Percentiles rank a stretch among this genome's conserved stretches.
Conservation (phyloP, 2,329 filamentous ascomycete genomes). For the Basipetospora chlamydospora region DNA sequence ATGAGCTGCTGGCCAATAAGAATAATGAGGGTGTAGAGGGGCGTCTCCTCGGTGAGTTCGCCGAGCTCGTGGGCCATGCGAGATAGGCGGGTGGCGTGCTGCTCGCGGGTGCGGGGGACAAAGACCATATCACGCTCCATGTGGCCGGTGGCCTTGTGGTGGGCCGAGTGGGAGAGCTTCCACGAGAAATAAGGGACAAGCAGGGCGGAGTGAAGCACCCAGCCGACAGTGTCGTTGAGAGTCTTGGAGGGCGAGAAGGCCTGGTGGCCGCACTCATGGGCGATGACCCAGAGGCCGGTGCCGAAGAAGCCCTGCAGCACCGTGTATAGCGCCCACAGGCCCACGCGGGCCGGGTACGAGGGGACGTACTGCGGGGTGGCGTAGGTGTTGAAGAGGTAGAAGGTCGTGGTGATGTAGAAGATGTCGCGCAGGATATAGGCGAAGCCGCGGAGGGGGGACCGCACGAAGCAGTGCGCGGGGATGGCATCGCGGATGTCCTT, state of each 20-base stretch:
- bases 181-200: constrained; percentile 97
- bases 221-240: constrained; percentile 84
- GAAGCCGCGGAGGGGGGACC: constrained; percentile 62
- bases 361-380: constrained; percentile 75
- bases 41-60: constrained; percentile 90
- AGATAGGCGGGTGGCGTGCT: constrained; percentile 64
- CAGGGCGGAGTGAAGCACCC: constrained; percentile 75
- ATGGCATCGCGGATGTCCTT: constrained; percentile 96
- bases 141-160: constrained; percentile 97
- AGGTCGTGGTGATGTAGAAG: constrained; percentile 55
- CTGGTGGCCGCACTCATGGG: constrained; percentile 63
- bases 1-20: constrained; percentile 75
- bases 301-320: constrained; percentile 60
- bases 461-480: constrained; percentile 91
- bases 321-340: constrained; percentile 51
- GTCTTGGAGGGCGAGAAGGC: constrained; percentile 87
- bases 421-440: constrained; percentile 77
- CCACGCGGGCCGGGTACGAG: constrained; percentile 49
- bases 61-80: constrained; percentile 64
- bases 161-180: constrained; percentile 98
- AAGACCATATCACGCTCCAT: constrained; percentile 99
- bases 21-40: constrained; percentile 60
- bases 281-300: constrained; percentile 57
- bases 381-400: constrained; percentile 79
- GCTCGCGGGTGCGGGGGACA: constrained; percentile 77